Evolutionary conservation across 176 grass and related monocot genomes (phyloP).

Genomic region (Oryza meyeriana): DNA sequence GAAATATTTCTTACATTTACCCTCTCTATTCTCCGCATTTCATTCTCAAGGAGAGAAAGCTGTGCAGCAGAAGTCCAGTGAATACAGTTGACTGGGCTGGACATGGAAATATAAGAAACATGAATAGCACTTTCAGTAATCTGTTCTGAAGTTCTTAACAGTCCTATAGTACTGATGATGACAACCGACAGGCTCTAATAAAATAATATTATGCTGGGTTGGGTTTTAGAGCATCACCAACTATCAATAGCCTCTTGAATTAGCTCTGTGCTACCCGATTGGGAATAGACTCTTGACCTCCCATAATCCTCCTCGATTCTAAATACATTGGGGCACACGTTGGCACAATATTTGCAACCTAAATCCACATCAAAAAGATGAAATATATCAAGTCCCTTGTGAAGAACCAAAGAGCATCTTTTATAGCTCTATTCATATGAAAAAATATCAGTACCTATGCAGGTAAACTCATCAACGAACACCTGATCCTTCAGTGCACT

Average conservation of each 20-base stretch:
- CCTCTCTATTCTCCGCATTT: conserved; percentile 85
- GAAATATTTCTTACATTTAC: conserved; percentile 61
- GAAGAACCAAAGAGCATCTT: conserved; percentile 7
- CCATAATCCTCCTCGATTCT: conserved; percentile 87
- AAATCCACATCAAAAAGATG: neutral
- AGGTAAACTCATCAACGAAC: conserved; percentile 94
- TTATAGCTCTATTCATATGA: neutral
- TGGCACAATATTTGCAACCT: conserved; percentile 96
- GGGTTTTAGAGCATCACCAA: conserved; percentile 48
- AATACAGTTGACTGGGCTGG: conserved; percentile 95
- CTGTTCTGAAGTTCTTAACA: conserved; percentile 12
- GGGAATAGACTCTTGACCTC: conserved; percentile 69
- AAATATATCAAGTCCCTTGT: neutral
- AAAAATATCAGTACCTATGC: conserved; percentile 58
- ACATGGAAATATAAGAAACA: conserved; percentile 32
- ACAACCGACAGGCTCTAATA: neutral
- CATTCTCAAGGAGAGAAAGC: conserved; percentile 83
- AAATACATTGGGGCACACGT: conserved; percentile 73
- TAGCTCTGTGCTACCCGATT: conserved; percentile 53
- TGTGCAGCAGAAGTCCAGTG: conserved; percentile 95
- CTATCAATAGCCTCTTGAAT: conserved; percentile 89
- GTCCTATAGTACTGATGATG: neutral
- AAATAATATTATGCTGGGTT: conserved; percentile 2
- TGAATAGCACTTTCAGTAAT: neutral
- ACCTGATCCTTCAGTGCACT: conserved; percentile 66